A percentile compares a stretch with the other conserved stretches of the same genome.
phyloP scores from a whole-genome alignment of 148 eudicot species.

The Agrostemma githago region DNA sequence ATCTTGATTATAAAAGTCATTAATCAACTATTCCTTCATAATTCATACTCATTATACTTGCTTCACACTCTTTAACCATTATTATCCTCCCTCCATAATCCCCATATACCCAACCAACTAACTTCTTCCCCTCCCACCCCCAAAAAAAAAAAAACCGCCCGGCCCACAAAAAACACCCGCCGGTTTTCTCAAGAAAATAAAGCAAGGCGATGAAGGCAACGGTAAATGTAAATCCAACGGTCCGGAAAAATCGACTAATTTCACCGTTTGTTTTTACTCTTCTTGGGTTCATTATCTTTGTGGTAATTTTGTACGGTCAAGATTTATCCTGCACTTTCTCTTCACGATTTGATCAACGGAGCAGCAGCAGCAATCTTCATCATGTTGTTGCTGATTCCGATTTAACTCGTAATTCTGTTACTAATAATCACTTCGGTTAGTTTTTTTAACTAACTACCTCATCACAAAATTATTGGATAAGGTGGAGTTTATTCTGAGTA shows the following conservation, averaged over 20 bases:
- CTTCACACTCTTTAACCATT: neutral
- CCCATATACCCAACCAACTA: conserved; percentile 6
- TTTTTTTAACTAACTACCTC: neutral
- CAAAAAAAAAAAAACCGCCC: neutral
- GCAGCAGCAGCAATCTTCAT: neutral
- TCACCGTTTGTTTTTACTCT: conserved; percentile 46
- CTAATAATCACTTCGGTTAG: conserved; percentile 18
- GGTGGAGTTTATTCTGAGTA: too few relatives aligned
- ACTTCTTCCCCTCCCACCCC: neutral
- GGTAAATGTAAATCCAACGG: conserved; percentile 18
- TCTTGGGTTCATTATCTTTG: conserved; percentile 56
- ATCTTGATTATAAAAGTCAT: neutral
- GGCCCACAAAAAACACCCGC: too few relatives aligned
- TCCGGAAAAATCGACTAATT: conserved; percentile 48
- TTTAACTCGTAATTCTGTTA: neutral
- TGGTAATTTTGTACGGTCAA: conserved; percentile 52
- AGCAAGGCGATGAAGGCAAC: conserved; percentile 7
- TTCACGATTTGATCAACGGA: conserved; percentile 17
- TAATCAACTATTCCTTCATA: neutral
- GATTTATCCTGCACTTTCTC: conserved; percentile 59
- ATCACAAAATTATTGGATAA: too few relatives aligned
- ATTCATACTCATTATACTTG: neutral
- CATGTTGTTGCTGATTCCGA: conserved; percentile 9
- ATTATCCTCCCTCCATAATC: neutral
- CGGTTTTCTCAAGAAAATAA: too few relatives aligned